Conservation (phyloP, 225 moss, liverwort and hornwort species). For the Bryoerythrophyllum caledonicum region DNA sequence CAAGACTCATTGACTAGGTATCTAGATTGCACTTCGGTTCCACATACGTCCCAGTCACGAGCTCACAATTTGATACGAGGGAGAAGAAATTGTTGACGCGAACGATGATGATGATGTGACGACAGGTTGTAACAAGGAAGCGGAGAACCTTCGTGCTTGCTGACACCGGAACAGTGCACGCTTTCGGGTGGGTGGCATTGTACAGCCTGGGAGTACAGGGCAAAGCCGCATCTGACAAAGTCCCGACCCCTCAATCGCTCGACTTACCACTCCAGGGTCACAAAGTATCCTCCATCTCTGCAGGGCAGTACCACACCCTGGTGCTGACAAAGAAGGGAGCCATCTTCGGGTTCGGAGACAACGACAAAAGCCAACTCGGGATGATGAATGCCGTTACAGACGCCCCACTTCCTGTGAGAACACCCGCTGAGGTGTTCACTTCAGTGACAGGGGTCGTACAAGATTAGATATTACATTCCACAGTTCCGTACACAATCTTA, state of each 20-base stretch:
- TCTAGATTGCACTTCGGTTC: background rate
- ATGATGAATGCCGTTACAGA: slow-evolving; percentile 15
- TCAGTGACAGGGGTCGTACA: slow-evolving; percentile 30
- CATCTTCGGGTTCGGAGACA: slow-evolving; percentile 75
- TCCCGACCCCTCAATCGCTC: slow-evolving; percentile 49
- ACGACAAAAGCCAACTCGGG: slow-evolving; percentile 56
- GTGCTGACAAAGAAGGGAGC: slow-evolving; percentile 50
- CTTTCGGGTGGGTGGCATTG: slow-evolving; percentile 80
- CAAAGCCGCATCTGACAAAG: slow-evolving; percentile 58
- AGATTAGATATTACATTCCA: slow-evolving; percentile 20
- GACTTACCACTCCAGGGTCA: slow-evolving; percentile 40
- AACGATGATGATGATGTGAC: background rate
- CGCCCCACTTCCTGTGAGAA: background rate
- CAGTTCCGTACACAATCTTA: slow-evolving; percentile 5
- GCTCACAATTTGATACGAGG: background rate
- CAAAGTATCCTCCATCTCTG: slow-evolving; percentile 53
- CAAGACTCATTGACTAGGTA: background rate
- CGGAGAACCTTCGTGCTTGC: slow-evolving; percentile 78
- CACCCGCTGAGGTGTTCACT: slow-evolving; percentile 44
- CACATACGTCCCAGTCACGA: too few species aligned
- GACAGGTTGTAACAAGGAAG: slow-evolving; percentile 66
- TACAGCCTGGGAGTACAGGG: slow-evolving; percentile 56
- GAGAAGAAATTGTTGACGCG: slow-evolving; percentile 3
- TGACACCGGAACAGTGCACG: slow-evolving; percentile 62
- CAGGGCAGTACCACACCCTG: slow-evolving; percentile 79